Conservation (phyloP, 2,329 filamentous ascomycete species). For the Ascochyta pisi region DNA sequence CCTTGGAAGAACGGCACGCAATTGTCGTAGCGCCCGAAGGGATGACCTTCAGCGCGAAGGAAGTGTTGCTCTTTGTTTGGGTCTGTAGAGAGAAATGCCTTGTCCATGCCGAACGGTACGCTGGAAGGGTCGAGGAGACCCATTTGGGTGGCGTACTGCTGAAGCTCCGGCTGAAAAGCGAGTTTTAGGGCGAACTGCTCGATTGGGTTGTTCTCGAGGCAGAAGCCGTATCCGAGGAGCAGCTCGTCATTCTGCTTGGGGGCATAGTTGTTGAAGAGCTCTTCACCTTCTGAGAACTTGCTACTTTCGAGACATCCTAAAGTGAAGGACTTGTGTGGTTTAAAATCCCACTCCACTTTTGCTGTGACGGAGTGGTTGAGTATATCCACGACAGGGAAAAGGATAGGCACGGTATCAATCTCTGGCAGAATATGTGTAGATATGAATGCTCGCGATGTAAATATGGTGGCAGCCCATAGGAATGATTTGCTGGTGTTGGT, state of each 20-base stretch:
- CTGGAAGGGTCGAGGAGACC: slow-evolving; percentile 24
- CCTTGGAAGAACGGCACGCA: slow-evolving; percentile 40
- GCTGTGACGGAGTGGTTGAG: slow-evolving; percentile 57
- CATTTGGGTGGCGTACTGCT: slow-evolving; percentile 27
- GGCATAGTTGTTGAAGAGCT: slow-evolving; percentile 62
- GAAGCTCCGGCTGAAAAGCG: slow-evolving; percentile 47
- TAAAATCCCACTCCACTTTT: slow-evolving; percentile 56
- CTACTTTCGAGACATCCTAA: slow-evolving; percentile 49
- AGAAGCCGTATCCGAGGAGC: slow-evolving; percentile 61
- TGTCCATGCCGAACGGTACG: slow-evolving; percentile 38
- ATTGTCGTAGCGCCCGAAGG: slow-evolving; percentile 44
- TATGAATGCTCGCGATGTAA: slow-evolving; percentile 60
- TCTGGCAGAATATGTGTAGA: slow-evolving; percentile 47
- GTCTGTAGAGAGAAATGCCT: slow-evolving; percentile 27
- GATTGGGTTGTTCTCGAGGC: slow-evolving; percentile 54
- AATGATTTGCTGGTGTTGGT: slow-evolving; percentile 53
- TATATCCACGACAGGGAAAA: slow-evolving; percentile 59
- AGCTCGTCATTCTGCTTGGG: slow-evolving; percentile 62
- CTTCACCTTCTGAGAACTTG: slow-evolving; percentile 43
- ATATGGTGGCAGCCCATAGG: slow-evolving; percentile 60
- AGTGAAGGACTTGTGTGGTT: slow-evolving; percentile 43
- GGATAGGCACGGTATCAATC: slow-evolving; percentile 45
- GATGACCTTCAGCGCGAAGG: slow-evolving; percentile 42
- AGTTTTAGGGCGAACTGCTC: slow-evolving; percentile 56
- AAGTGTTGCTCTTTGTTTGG: slow-evolving; percentile 41